Base-by-base conservation (phyloP, 345 rosid genomes). In the Rubroshorea leprosula region DNA sequence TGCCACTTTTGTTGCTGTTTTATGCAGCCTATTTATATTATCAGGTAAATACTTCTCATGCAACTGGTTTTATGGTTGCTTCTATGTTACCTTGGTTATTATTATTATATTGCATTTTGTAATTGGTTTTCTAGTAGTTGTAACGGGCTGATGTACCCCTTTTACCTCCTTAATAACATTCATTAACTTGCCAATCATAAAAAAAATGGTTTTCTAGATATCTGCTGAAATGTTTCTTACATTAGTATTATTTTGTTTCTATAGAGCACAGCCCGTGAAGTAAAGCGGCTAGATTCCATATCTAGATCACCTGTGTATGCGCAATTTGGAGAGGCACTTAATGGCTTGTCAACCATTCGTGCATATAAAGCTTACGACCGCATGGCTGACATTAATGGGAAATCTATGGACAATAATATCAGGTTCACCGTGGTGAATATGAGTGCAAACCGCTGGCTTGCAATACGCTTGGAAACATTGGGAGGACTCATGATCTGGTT, bases 401-500 rank as follows among this genome's bases (percentile, higher is more conserved):
- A 81, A 64, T 80, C 96, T 15, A 73, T 93, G 97, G 99, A 93
- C 73, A 89, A 89, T 64, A 93, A 83, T 72, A 78, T 93, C 60
- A 82, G 97, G 63, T 93, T 77, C 63, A 86, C 94, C 23, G 96
- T 86, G 50, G 87, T 87, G 50, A 93, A 81, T 76, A 93, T 81
- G 89, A 73, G 87, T 74, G 89, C 83, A 20, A 93, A 93, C 61
- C 97, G 99, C 55, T 93, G 99, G 99, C 91, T 93, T 17, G 96
- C 72, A 23, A 89, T 93, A 57, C 96, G 99, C 56, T 76, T 93
- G 68, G 99, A 93, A 75, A 76, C 77, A 56, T 55, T 93, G 69
- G 99, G 99, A 54, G 97, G 99, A 62, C 81, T 93, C 64, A 93
- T 93, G 99, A 91, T 93, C 66, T 93, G 97, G 99, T 65, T 86